These are phyloP conservation scores for Comarum palustre DNA, from an alignment of 306 rosid species.

Conservation along the genomic window DNA sequence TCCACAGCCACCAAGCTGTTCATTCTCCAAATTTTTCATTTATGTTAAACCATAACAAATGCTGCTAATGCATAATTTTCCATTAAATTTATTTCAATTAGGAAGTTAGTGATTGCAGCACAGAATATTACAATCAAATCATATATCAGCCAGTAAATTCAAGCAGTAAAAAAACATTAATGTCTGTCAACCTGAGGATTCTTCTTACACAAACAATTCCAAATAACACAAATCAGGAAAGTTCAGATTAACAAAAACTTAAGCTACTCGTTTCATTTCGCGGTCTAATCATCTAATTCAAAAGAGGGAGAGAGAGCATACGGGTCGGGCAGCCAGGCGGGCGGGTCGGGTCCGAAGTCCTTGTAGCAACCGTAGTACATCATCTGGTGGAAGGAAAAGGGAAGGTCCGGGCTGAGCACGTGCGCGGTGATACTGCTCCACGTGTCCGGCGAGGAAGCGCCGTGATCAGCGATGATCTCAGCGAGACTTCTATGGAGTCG, in stretches of 20 bases:
- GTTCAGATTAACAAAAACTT: neutral
- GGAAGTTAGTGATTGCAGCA: neutral
- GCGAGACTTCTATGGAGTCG: conserved; percentile 46
- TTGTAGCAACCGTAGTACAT: conserved; percentile 63
- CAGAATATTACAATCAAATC: neutral
- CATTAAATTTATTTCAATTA: neutral
- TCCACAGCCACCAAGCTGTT: neutral
- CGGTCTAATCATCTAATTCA: neutral
- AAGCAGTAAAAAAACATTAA: neutral
- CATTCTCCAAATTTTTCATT: neutral
- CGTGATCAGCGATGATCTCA: conserved; percentile 40
- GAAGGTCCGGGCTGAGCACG: conserved; percentile 63
- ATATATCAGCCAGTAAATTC: neutral
- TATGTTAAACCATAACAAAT: too few species aligned
- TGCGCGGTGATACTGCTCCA: conserved; percentile 58
- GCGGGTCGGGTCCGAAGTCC: conserved; percentile 77
- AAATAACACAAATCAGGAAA: neutral
- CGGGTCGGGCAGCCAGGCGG: conserved; percentile 87
- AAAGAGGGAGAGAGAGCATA: conserved; percentile 24
- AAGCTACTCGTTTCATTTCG: neutral
- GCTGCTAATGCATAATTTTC: neutral
- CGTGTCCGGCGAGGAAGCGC: conserved; percentile 55
- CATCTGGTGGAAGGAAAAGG: conserved; percentile 86
- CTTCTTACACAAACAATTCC: neutral
- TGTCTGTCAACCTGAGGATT: neutral